A percentile compares a stretch with the other conserved stretches of the same genome.
Evolutionary conservation across 106 monocot species (phyloP).

Genomic region (Phalaenopsis aphrodite): DNA sequence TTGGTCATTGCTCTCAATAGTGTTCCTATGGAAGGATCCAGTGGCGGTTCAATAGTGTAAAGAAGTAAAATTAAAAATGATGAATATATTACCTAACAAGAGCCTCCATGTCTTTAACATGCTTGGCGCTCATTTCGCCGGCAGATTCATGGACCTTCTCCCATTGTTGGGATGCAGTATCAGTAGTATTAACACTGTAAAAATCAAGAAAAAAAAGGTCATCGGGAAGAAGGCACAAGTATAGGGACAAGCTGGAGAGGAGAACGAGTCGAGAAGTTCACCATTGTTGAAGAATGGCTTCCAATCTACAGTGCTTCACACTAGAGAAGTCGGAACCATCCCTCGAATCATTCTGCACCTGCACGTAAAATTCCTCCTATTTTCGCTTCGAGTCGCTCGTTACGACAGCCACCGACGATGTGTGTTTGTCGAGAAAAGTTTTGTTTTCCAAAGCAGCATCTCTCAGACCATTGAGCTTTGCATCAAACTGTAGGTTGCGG

Average conservation of each 20-base stretch:
- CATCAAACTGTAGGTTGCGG: constrained; percentile 41
- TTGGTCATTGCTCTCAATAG: constrained; percentile 52
- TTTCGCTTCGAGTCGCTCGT: constrained; percentile 75
- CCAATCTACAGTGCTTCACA: constrained; percentile 85
- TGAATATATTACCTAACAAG: constrained; percentile 40
- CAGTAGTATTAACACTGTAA: constrained; percentile 46
- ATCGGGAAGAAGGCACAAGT: neutral
- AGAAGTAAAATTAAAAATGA: neutral
- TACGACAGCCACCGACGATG: constrained; percentile 19
- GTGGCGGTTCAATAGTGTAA: neutral
- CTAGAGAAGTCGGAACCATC: constrained; percentile 58
- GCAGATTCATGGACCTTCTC: constrained; percentile 44
- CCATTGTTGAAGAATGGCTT: constrained; percentile 57
- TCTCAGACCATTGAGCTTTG: constrained; percentile 33
- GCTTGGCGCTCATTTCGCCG: constrained; percentile 38
- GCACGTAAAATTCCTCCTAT: constrained; percentile 57
- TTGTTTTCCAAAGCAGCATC: constrained; percentile 48
- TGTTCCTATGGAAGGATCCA: constrained; percentile 24
- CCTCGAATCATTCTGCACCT: constrained; percentile 38
- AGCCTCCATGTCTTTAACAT: constrained; percentile 42
- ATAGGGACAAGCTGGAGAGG: neutral
- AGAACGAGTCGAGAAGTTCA: constrained; percentile 6
- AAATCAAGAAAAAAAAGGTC: neutral
- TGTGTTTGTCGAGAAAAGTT: constrained; percentile 38
- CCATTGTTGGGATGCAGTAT: constrained; percentile 60